Evolutionary conservation across 169 alveolate species (phyloP).

Genomic region (Plasmodium chabaudi): DNA sequence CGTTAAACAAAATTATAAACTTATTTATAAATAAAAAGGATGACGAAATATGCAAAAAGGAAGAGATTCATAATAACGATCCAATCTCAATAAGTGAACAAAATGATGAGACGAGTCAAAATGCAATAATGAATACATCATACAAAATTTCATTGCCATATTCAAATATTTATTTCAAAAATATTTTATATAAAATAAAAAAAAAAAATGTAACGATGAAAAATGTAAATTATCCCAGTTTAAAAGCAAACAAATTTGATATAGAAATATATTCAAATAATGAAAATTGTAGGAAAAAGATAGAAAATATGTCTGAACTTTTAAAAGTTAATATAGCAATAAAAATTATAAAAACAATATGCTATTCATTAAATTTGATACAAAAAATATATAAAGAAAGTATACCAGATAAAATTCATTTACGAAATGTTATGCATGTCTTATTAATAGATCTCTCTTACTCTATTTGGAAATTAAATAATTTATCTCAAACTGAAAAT

Average conservation of each 20-base stretch:
- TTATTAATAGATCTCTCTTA: constrained; percentile 52
- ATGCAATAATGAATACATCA: background rate
- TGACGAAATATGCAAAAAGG: too few relatives aligned
- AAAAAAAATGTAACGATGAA: constrained; percentile 20
- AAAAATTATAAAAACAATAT: constrained; percentile 40
- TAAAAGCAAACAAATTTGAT: background rate
- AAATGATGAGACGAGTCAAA: background rate
- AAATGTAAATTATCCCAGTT: constrained; percentile 16
- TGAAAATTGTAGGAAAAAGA: constrained; percentile 4
- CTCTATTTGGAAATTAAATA: constrained; percentile 35
- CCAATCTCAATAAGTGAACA: background rate
- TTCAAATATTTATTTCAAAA: constrained; percentile 6
- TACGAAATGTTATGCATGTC: constrained; percentile 11
- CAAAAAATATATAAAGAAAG: constrained; percentile 51
- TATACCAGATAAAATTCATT: constrained; percentile 15
- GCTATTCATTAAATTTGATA: constrained; percentile 38
- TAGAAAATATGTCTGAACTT: constrained; percentile 38
- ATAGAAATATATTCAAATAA: constrained; percentile 19
- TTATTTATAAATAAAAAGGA: background rate
- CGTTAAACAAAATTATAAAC: constrained; percentile 8
- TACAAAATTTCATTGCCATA: background rate
- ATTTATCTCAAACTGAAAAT: constrained; percentile 30
- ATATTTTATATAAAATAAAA: constrained; percentile 14
- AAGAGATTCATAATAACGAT: background rate
- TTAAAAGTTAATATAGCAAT: constrained; percentile 35